Evolutionary conservation across 129 eudicot genomes (phyloP).

Genomic region (Smallanthus sonchifolius): DNA sequence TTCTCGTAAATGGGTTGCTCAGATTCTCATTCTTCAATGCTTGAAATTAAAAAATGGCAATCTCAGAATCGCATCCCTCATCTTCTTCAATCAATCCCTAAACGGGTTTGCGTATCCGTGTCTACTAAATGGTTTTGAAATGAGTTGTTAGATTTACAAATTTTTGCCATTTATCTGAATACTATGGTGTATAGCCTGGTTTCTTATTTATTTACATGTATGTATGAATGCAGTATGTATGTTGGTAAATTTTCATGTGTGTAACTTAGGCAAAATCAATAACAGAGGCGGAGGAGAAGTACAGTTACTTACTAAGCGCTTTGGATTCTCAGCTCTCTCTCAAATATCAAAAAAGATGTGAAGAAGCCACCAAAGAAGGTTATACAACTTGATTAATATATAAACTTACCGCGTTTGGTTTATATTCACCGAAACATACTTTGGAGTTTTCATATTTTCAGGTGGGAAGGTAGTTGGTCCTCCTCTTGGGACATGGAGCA

Average conservation of each 20-base stretch:
- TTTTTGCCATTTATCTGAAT: neutral
- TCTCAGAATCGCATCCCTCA: neutral
- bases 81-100: neutral
- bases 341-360: constrained; percentile 78
- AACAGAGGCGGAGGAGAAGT: constrained; percentile 75
- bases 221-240: neutral
- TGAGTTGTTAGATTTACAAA: constrained; percentile 6
- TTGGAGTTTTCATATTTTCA: constrained; percentile 27
- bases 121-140: neutral
- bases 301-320: constrained; percentile 46
- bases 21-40: constrained; percentile 3
- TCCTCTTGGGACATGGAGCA: constrained; percentile 87
- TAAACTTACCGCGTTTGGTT: constrained; percentile 1
- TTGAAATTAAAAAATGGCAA: neutral
- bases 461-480: constrained; percentile 76
- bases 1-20: neutral
- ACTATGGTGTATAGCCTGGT: neutral
- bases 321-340: constrained; percentile 57
- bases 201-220: neutral
- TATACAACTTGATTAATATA: neutral
- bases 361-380: constrained; percentile 97
- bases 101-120: neutral
- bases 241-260: neutral
- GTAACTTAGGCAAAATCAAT: constrained; percentile 63
- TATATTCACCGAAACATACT: neutral